phyloP scores from a whole-genome alignment of 352 stramenopile species.

The Phytophthora aleatoria region DNA sequence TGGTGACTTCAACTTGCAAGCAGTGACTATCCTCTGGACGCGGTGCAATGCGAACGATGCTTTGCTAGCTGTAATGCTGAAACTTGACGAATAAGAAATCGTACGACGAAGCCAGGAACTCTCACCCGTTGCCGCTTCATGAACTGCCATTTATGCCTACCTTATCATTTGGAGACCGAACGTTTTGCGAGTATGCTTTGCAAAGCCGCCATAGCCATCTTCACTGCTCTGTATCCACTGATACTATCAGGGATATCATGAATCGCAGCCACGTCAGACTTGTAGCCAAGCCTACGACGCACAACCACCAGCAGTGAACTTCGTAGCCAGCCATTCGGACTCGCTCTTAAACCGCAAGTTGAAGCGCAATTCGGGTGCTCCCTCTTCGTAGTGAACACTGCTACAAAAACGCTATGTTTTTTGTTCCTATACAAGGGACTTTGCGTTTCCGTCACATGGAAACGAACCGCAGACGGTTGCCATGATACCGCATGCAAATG shows the following conservation, averaged over 20 bases:
- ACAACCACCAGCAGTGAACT: too few species aligned
- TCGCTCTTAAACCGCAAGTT: constrained; percentile 9
- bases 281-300: not conserved
- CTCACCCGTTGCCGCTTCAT: not conserved
- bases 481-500: not conserved
- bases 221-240: not conserved
- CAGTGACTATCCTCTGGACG: too few species aligned
- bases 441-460: constrained; percentile 11
- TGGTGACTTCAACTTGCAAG: too few species aligned
- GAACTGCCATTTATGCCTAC: too few species aligned
- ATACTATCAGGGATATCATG: not conserved
- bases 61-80: too few species aligned
- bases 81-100: not conserved
- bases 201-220: not conserved
- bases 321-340: not conserved
- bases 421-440: constrained; percentile 2
- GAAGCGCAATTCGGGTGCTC: not conserved
- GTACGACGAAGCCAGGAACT: not conserved
- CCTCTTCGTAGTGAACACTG: not conserved
- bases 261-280: not conserved
- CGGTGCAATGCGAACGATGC: too few species aligned
- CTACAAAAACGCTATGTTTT: constrained; percentile 6
- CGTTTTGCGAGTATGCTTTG: too few species aligned
- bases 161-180: too few species aligned
- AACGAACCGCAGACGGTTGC: not conserved